Evolutionary conservation across 345 rosid species (phyloP).

Genomic region (Lumnitzera racemosa): DNA sequence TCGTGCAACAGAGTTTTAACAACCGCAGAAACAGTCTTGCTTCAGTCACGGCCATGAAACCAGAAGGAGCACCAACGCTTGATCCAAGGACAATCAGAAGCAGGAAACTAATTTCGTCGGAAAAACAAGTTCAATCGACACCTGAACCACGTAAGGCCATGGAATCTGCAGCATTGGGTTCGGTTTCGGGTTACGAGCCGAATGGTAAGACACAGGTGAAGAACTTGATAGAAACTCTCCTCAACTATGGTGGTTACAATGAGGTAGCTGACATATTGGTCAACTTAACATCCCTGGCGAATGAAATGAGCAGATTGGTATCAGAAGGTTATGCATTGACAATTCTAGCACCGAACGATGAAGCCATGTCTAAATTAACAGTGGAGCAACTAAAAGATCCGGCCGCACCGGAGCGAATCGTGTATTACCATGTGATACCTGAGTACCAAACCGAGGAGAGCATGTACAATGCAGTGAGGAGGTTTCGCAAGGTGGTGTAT

Average conservation of each 20-base stretch:
- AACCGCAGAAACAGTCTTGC: slow-evolving; percentile 52
- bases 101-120: too few species aligned
- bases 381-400: slow-evolving; percentile 92
- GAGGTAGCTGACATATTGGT: slow-evolving; percentile 96
- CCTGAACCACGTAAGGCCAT: slow-evolving; percentile 95
- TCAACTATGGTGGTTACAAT: slow-evolving; percentile 94
- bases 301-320: slow-evolving; percentile 85
- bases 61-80: slow-evolving; percentile 68
- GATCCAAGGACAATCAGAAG: slow-evolving; percentile 44
- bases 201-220: slow-evolving; percentile 83
- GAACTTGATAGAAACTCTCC: slow-evolving; percentile 78
- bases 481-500: slow-evolving; percentile 80
- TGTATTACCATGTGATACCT: slow-evolving; percentile 80
- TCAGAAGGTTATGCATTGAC: slow-evolving; percentile 92
- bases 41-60: slow-evolving; percentile 55
- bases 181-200: too few species aligned
- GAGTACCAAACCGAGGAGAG: slow-evolving; percentile 99
- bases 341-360: slow-evolving; percentile 90
- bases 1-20: slow-evolving; percentile 64
- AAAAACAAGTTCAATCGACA: too few species aligned
- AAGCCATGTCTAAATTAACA: slow-evolving; percentile 91
- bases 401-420: slow-evolving; percentile 92
- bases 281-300: slow-evolving; percentile 82
- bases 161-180: slow-evolving; percentile 47
- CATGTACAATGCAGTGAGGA: slow-evolving; percentile 88